A percentile compares a stretch with the other conserved stretches of the same genome.
phyloP scores from a whole-genome alignment of 202 grass and related monocot genomes.

The Panicum virgatum region DNA sequence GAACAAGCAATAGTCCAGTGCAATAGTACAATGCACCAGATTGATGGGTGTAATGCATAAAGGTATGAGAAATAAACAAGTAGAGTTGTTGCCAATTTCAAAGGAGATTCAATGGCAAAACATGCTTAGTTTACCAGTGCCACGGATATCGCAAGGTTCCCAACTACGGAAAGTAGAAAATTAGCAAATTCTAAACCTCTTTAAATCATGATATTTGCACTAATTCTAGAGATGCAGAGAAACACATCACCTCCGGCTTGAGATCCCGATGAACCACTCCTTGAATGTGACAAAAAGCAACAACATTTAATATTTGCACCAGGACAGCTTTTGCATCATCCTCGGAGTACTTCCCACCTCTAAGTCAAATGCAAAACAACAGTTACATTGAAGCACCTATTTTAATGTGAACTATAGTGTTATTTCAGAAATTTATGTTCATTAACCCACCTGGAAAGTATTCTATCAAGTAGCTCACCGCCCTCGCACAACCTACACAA shows the following conservation, averaged over 20 bases:
- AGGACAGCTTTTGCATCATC: conserved; percentile 79
- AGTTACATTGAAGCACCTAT: conserved; percentile 12
- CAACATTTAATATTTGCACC: conserved; percentile 76
- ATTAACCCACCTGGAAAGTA: conserved; percentile 66
- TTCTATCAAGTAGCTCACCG: conserved; percentile 76
- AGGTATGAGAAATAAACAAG: conserved; percentile 15
- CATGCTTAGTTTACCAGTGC: conserved; percentile 4
- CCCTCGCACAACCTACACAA: conserved; percentile 67
- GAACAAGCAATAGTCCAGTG: neutral
- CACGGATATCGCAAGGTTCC: neutral
- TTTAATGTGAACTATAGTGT: conserved; percentile 2
- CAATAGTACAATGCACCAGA: neutral
- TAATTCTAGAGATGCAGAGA: neutral
- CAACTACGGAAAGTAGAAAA: neutral
- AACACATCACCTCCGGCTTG: conserved; percentile 64
- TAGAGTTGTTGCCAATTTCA: neutral
- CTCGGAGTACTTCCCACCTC: conserved; percentile 79
- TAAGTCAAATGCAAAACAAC: conserved; percentile 34
- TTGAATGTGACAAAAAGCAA: conserved; percentile 82
- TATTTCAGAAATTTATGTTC: conserved; percentile 5
- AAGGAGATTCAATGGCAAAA: neutral
- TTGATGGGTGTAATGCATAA: neutral
- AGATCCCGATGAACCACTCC: conserved; percentile 89
- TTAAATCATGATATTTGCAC: neutral
- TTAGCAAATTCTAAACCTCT: neutral